Percentiles rank a stretch among this genome's conserved stretches.
These are phyloP conservation scores for Gentiana straminea DNA, from an alignment of 257 asterid species.

Conservation along the genomic window DNA sequence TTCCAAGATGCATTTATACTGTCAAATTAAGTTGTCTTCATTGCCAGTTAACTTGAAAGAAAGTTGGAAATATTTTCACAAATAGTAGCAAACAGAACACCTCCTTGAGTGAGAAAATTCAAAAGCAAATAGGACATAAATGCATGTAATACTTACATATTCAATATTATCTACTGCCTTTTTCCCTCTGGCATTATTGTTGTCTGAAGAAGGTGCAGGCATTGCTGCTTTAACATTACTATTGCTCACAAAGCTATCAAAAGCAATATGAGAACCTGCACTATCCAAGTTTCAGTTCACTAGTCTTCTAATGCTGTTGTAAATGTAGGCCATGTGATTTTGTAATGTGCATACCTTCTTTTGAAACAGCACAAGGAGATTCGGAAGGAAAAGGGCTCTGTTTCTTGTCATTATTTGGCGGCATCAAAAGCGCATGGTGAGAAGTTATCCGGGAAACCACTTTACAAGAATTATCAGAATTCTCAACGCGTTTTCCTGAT, in stretches of 20 bases:
- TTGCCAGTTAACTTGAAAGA: no score
- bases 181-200: not conserved
- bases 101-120: no score
- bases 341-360: conserved; percentile 10
- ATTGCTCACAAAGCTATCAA: conserved; percentile 11
- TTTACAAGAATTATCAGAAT: conserved; percentile 1
- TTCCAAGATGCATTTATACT: no score
- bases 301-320: not conserved
- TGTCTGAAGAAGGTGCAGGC: conserved; percentile 10
- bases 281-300: conserved; percentile 5
- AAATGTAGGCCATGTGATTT: not conserved
- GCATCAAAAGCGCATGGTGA: conserved; percentile 5
- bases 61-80: no score
- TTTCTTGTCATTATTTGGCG: conserved; percentile 13
- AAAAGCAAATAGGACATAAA: not conserved
- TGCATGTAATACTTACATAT: conserved; percentile 13
- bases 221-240: conserved; percentile 7
- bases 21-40: no score
- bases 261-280: conserved; percentile 19
- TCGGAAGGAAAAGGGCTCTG: conserved; percentile 11
- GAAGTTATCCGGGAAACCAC: conserved; percentile 3
- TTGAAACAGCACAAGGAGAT: conserved; percentile 13
- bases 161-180: conserved; percentile 10
- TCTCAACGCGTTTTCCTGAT: conserved; percentile 12
- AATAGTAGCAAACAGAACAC: no score